A percentile compares a stretch with the other conserved stretches of the same genome.
These are phyloP conservation scores for Candida dajiaensis DNA, from an alignment of 805 yeast species.

Conservation along the genomic window DNA sequence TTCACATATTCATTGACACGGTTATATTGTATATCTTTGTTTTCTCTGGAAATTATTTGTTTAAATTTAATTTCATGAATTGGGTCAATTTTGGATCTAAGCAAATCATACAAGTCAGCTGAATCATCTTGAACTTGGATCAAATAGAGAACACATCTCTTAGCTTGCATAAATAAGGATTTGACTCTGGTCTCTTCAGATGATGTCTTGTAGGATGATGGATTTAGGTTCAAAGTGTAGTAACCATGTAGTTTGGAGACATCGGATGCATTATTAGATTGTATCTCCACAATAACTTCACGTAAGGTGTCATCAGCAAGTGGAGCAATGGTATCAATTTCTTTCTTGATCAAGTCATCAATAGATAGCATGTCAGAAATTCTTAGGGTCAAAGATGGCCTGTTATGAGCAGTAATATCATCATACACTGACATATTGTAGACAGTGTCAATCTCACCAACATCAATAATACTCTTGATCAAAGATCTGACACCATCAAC, in stretches of 20 bases:
- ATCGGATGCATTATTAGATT: constrained; percentile 39
- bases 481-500: constrained; percentile 40
- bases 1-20: constrained; percentile 36
- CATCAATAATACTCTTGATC: constrained; percentile 43
- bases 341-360: constrained; percentile 35
- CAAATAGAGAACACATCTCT: constrained; percentile 75
- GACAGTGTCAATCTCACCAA: constrained; percentile 50
- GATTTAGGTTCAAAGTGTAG: constrained; percentile 54
- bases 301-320: constrained; percentile 48
- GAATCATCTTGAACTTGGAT: constrained; percentile 74
- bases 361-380: constrained; percentile 42
- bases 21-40: constrained; percentile 27
- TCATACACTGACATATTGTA: constrained; percentile 62
- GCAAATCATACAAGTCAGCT: constrained; percentile 57
- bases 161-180: constrained; percentile 66
- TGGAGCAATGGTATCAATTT: constrained; percentile 40
- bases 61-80: constrained; percentile 64
- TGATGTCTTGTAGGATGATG: constrained; percentile 39
- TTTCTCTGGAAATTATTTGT: constrained; percentile 46
- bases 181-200: constrained; percentile 51
- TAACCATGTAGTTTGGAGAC: constrained; percentile 45
- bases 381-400: constrained; percentile 41
- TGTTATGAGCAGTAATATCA: constrained; percentile 54
- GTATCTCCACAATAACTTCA: constrained; percentile 35
- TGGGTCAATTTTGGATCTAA: constrained; percentile 60